Evolutionary conservation across 116 monocot genomes (phyloP).

Genomic region (Posidonia oceanica): DNA sequence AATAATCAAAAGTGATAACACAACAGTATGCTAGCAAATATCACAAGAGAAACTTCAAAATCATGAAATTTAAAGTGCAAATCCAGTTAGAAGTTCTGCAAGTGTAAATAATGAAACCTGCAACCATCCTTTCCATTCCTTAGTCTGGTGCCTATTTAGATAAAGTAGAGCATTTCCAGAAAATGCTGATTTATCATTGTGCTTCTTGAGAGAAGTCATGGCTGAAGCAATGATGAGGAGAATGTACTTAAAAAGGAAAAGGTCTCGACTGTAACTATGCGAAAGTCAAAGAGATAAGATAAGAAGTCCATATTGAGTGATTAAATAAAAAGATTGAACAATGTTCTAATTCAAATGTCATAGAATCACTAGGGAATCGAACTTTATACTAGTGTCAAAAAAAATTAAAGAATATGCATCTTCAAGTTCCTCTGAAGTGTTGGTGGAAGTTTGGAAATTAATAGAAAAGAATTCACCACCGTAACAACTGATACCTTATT

Average conservation of each 20-base stretch:
- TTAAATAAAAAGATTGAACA: neutral
- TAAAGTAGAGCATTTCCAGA: slow-evolving; percentile 87
- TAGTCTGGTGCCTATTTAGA: slow-evolving; percentile 92
- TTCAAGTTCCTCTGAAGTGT: no score
- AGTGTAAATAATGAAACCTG: slow-evolving; percentile 36
- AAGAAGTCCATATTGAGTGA: neutral
- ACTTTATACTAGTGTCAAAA: no score
- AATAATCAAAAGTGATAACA: no score
- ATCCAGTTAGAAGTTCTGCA: no score
- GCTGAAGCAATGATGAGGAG: slow-evolving; percentile 86
- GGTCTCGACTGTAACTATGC: slow-evolving; percentile 89
- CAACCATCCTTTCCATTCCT: slow-evolving; percentile 99
- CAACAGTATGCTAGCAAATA: no score
- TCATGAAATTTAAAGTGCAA: neutral
- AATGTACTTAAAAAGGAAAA: slow-evolving; percentile 89
- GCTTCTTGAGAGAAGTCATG: slow-evolving; percentile 88
- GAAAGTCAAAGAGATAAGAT: neutral
- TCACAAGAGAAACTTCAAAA: neutral
- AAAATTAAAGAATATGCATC: no score
- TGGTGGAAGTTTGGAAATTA: no score
- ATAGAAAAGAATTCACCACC: no score
- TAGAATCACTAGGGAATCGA: neutral
- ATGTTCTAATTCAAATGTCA: neutral
- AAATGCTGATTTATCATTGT: slow-evolving; percentile 82
- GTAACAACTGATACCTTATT: slow-evolving; percentile 93